Evolutionary conservation across 1,139 yeast genomes (phyloP), one percentile per base, ranked within the genome.

Genomic region (Blastobotrys buckinghamii): DNA sequence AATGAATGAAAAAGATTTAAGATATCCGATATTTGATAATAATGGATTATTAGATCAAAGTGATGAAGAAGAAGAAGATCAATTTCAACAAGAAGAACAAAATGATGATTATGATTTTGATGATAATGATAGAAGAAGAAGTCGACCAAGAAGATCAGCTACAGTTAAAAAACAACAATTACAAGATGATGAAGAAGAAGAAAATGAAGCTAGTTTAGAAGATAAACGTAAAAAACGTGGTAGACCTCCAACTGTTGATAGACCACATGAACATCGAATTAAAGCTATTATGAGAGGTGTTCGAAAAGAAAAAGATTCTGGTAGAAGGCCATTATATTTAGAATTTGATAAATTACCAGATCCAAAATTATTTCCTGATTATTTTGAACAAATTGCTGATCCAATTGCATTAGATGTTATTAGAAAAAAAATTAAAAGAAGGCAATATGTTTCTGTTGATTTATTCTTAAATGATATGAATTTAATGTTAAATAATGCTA

Each of bases 241-340:
- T 39, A 79, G 97, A 61, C 97, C 97, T 8, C 97, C 97, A 1
- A 86, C 90, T 48, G 94, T 90, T 50, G 97, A 90, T 66, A 82
- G 85, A 59, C 97, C 97, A 4, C 90, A 84, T 66, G 97, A 92
- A 67, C 89, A 88, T 59, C 76, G 97, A 55, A 89, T 90, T 64
- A 90, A 90, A 66, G 81, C 87, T 54, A 82, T 92, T 39, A 71
- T 90, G 72, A 82, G 95, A 62, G 82, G 81, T 44, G 74, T 92
- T 60, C 85, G 88, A 59, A 85, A 85, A 62, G 81, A 84, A 51
- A 77, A 80, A 48, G 52, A 47, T 26, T 48, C 47, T 10, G 74
- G 75, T n/a, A 45, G 49, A 12, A n/a, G n/a, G n/a, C 63, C 72
- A 44, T 66, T 84, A 46, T 73, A 81, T n/a, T 58, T 69, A 17